Percentiles rank a stretch among this genome's conserved stretches.
These are phyloP conservation scores for Vaccinium corymbosum DNA, from an alignment of 148 eudicot species.

Conservation along the genomic window DNA sequence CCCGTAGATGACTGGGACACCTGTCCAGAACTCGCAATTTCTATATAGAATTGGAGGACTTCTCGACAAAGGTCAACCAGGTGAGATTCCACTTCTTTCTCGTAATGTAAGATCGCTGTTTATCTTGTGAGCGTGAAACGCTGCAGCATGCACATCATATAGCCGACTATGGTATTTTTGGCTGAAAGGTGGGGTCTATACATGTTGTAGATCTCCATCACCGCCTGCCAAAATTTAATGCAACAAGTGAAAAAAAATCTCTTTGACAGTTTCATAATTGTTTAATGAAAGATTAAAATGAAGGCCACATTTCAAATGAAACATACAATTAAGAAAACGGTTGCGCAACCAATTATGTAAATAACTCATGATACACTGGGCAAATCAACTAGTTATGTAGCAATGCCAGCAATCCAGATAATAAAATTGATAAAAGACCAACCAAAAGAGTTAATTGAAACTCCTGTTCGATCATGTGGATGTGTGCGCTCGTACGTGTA, in stretches of 20 bases:
- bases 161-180: slow-evolving; percentile 53
- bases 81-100: slow-evolving; percentile 58
- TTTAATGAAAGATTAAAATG: slow-evolving; percentile 42
- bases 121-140: slow-evolving; percentile 80
- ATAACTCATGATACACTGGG: not conserved
- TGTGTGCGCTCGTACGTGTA: not conserved
- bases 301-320: slow-evolving; percentile 37
- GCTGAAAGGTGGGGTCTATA: slow-evolving; percentile 61
- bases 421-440: not conserved
- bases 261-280: not conserved
- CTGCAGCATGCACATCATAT: slow-evolving; percentile 61
- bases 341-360: not conserved
- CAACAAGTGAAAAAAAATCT: not conserved
- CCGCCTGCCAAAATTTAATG: slow-evolving; percentile 51
- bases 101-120: slow-evolving; percentile 55
- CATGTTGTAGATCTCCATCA: slow-evolving; percentile 79
- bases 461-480: not conserved
- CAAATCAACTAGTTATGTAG: not conserved
- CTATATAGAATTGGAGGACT: slow-evolving; percentile 69
- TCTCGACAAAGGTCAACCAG: slow-evolving; percentile 78
- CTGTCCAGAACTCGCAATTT: slow-evolving; percentile 40
- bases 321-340: not conserved
- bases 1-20: slow-evolving; percentile 29
- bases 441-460: not conserved
- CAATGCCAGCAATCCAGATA: not conserved